phyloP scores from a whole-genome alignment of 1,284 basidiomycete genomes.

The Ganoderma multipileum region DNA sequence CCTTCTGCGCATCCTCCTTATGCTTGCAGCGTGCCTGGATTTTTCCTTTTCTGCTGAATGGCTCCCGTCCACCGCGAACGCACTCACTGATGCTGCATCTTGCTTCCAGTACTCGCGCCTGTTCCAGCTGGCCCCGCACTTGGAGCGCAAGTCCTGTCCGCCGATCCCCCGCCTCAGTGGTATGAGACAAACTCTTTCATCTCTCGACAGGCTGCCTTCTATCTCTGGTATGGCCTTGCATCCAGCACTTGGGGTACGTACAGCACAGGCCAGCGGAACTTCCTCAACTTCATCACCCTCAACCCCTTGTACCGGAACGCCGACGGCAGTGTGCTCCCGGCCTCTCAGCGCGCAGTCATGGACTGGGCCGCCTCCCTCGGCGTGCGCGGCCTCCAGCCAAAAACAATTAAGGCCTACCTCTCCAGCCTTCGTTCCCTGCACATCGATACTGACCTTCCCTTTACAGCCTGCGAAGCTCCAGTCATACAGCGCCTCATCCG shows the following conservation, averaged over 20 bases:
- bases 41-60: conserved; percentile 12
- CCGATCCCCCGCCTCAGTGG: conserved; percentile 17
- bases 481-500: conserved; percentile 34
- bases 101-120: conserved; percentile 17
- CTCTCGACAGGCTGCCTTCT: conserved; percentile 15
- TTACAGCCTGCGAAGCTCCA: conserved; percentile 33
- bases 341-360: conserved; percentile 35
- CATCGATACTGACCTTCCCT: conserved; percentile 34
- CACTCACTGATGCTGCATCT: conserved; percentile 21
- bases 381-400: conserved; percentile 27
- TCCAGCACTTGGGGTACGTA: conserved; percentile 39
- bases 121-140: conserved; percentile 15
- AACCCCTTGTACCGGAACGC: conserved; percentile 26
- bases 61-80: conserved; percentile 13
- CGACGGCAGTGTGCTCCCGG: conserved; percentile 37
- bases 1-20: conserved; percentile 9
- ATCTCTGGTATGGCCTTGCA: conserved; percentile 39
- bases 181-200: conserved; percentile 15
- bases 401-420: conserved; percentile 43
- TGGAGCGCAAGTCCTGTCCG: background rate
- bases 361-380: conserved; percentile 37
- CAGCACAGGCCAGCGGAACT: conserved; percentile 39
- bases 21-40: conserved; percentile 13
- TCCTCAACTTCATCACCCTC: conserved; percentile 38
- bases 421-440: conserved; percentile 35